phyloP scores from a whole-genome alignment of 2,329 filamentous ascomycete genomes.

The Fusarium aywerte region DNA sequence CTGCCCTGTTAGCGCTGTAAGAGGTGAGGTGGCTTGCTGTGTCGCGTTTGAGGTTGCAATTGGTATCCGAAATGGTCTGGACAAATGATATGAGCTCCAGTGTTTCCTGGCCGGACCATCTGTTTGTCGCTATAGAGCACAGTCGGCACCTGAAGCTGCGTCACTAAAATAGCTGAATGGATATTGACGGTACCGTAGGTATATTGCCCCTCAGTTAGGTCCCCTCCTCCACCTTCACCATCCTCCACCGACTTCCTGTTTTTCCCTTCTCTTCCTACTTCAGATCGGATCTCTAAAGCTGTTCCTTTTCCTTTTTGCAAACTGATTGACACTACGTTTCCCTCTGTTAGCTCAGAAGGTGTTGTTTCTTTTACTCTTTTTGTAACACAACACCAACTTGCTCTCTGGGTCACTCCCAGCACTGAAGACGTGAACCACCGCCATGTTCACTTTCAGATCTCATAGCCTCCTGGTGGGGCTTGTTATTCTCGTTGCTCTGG shows the following conservation, averaged over 20 bases:
- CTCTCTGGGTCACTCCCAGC: conserved; percentile 30
- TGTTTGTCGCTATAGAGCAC: conserved; percentile 21
- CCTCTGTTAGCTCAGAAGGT: conserved; percentile 40
- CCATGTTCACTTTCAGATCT: conserved; percentile 62
- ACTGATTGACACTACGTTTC: conserved; percentile 5
- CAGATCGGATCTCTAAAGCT: background rate
- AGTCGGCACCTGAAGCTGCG: conserved; percentile 43
- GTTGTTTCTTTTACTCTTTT: conserved; percentile 12
- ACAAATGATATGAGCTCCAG: conserved; percentile 17
- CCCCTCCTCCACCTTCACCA: conserved; percentile 36
- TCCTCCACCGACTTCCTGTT: conserved; percentile 31
- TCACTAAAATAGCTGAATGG: conserved; percentile 36
- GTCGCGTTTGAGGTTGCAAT: conserved; percentile 19
- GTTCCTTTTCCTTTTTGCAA: conserved; percentile 8
- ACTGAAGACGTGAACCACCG: conserved; percentile 36
- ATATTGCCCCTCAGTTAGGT: conserved; percentile 43
- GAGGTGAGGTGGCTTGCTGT: conserved; percentile 17
- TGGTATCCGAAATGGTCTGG: conserved; percentile 20
- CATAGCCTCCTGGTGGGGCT: conserved; percentile 65
- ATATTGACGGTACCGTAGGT: conserved; percentile 3
- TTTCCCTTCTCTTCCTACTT: conserved; percentile 16
- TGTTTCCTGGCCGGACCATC: conserved; percentile 28
- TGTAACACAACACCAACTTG: conserved; percentile 16
- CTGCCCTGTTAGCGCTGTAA: conserved; percentile 27
- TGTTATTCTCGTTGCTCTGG: conserved; percentile 72